These are phyloP conservation scores for Coleophoma cylindrospora DNA, from an alignment of 2,329 filamentous ascomycete genomes.

Conservation along the genomic window DNA sequence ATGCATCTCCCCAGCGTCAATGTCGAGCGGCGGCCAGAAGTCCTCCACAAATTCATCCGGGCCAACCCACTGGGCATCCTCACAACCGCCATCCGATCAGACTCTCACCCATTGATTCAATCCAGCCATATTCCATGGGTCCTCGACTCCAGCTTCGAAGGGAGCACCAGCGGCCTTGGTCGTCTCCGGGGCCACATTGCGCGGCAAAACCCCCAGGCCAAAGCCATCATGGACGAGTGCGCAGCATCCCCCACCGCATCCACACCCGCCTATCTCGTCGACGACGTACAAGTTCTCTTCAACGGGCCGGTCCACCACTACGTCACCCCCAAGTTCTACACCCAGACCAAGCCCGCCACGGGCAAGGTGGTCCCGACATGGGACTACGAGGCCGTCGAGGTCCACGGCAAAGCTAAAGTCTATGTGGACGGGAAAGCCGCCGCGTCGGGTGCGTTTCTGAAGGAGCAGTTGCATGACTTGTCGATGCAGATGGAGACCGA, in stretches of 20 bases:
- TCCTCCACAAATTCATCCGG: conserved; percentile 49
- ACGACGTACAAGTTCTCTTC: conserved; percentile 63
- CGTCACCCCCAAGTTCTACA: conserved; percentile 65
- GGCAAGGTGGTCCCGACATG: conserved; percentile 67
- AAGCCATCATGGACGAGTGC: conserved; percentile 49
- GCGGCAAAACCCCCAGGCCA: conserved; percentile 57
- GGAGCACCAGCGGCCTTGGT: conserved; percentile 26
- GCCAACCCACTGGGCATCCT: conserved; percentile 57
- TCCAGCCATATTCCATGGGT: conserved; percentile 57
- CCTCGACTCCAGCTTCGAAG: conserved; percentile 39
- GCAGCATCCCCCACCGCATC: conserved; percentile 3
- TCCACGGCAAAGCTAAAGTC: conserved; percentile 52
- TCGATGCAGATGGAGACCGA: conserved; percentile 42
- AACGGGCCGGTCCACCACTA: conserved; percentile 55
- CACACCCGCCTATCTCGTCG: conserved; percentile 28
- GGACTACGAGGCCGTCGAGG: conserved; percentile 64
- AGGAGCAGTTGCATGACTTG: conserved; percentile 47
- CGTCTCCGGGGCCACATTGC: conserved; percentile 57
- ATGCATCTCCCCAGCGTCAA: not conserved
- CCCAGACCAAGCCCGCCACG: conserved; percentile 55
- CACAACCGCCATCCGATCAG: conserved; percentile 53
- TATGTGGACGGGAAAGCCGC: conserved; percentile 42
- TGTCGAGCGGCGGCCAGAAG: not conserved
- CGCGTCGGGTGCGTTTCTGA: conserved; percentile 42
- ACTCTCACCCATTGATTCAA: conserved; percentile 45